Evolutionary conservation across 306 rosid species (phyloP).

Genomic region (Sesbania bispinosa): DNA sequence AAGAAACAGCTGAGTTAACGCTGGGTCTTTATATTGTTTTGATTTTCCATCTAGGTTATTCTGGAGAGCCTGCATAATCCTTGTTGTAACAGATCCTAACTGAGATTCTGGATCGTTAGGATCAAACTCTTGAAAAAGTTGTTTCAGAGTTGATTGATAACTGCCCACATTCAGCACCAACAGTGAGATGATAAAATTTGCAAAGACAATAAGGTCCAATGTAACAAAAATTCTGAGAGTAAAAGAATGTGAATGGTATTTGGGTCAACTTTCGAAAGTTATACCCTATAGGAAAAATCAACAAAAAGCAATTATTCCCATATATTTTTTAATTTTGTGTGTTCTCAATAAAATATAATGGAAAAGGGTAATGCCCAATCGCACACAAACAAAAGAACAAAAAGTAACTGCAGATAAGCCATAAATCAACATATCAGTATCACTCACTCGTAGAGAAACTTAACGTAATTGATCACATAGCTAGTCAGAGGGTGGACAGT

Average conservation of each 20-base stretch:
- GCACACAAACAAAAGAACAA: background rate
- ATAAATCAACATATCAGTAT: slow-evolving; percentile 19
- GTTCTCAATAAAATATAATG: background rate
- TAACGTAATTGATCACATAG: slow-evolving; percentile 92
- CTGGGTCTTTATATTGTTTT: slow-evolving; percentile 87
- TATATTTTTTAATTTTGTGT: no score
- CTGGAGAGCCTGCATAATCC: slow-evolving; percentile 95
- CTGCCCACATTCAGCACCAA: slow-evolving; percentile 40
- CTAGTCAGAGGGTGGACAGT: slow-evolving; percentile 97
- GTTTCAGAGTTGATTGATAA: slow-evolving; percentile 80
- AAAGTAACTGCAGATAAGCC: background rate
- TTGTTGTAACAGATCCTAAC: slow-evolving; percentile 69
- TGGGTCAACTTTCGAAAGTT: background rate
- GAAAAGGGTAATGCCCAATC: background rate
- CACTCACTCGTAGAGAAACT: slow-evolving; percentile 86
- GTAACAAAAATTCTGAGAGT: background rate
- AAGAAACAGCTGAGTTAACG: slow-evolving; percentile 86
- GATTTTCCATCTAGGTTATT: slow-evolving; percentile 95
- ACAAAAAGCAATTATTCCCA: no score
- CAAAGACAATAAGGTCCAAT: background rate
- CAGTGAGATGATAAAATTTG: background rate
- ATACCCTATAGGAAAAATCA: background rate
- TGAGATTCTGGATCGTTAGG: slow-evolving; percentile 64
- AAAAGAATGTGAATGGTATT: background rate
- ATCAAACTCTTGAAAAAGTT: slow-evolving; percentile 75